Evolutionary conservation across 1,284 basidiomycete genomes (phyloP).

Genomic region (Hymenochaete sp.): DNA sequence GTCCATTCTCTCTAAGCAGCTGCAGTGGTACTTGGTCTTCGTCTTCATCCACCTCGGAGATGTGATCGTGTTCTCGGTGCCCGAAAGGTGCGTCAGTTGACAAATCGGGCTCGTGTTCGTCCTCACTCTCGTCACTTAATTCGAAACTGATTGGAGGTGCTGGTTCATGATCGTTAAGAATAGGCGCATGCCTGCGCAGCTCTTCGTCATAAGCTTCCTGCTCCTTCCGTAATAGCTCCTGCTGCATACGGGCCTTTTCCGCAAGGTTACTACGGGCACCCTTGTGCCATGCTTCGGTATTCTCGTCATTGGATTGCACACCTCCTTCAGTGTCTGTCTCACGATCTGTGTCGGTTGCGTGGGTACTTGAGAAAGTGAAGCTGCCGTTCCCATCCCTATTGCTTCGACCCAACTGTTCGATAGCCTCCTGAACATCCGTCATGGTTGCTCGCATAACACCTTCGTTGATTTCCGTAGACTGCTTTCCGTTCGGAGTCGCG

Average conservation of each 20-base stretch:
- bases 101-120: constrained; percentile 30
- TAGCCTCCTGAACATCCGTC: constrained; percentile 82
- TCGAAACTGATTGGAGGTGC: constrained; percentile 69
- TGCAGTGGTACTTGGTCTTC: constrained; percentile 34
- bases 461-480: constrained; percentile 29
- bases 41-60: constrained; percentile 56
- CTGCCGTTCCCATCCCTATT: constrained; percentile 52
- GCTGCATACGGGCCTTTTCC: constrained; percentile 51
- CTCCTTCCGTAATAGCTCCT: constrained; percentile 43
- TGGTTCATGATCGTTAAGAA: constrained; percentile 27
- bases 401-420: constrained; percentile 60
- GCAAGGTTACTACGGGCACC: constrained; percentile 62
- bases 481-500: constrained; percentile 10
- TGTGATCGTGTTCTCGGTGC: constrained; percentile 39
- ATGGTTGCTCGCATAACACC: constrained; percentile 74
- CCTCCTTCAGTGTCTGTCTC: constrained; percentile 41
- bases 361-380: constrained; percentile 63
- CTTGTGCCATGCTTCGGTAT: constrained; percentile 54
- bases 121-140: constrained; percentile 74
- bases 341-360: constrained; percentile 44
- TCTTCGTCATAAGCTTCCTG: constrained; percentile 37
- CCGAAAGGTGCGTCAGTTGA: constrained; percentile 12
- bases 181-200: constrained; percentile 7
- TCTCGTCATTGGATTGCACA: constrained; percentile 32
- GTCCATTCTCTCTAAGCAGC: constrained; percentile 11